Percentiles rank a stretch among this genome's conserved stretches.
Evolutionary conservation across 2,329 filamentous ascomycete genomes (phyloP).

Genomic region (Hymenotorrendiella dingleyae): DNA sequence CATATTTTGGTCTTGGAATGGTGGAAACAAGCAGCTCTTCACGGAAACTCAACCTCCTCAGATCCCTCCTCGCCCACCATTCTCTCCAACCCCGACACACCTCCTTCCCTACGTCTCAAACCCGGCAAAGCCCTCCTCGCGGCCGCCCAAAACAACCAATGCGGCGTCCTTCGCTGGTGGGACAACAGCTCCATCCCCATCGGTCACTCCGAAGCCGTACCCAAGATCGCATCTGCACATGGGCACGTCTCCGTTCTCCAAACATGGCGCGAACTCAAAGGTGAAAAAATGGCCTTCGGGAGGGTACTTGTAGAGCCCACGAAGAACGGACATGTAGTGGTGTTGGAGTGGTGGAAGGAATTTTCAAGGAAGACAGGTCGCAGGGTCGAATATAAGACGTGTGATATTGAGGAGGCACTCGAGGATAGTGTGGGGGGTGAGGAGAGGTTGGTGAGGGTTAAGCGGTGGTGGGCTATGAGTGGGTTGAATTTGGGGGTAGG

Average conservation of each 20-base stretch:
- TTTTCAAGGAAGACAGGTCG: conserved; percentile 48
- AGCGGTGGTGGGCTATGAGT: conserved; percentile 80
- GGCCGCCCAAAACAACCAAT: conserved; percentile 76
- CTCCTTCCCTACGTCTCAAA: conserved; percentile 52
- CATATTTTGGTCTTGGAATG: conserved; percentile 84
- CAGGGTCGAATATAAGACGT: conserved; percentile 86
- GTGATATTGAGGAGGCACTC: conserved; percentile 89
- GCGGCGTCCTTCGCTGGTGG: conserved; percentile 81
- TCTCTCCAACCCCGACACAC: conserved; percentile 15
- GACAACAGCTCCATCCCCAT: conserved; percentile 73
- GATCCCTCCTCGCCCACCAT: too few species aligned
- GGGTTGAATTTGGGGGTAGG: conserved; percentile 63
- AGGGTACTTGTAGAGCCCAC: conserved; percentile 83
- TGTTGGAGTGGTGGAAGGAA: conserved; percentile 88
- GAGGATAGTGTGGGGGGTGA: conserved; percentile 68
- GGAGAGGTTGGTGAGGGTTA: conserved; percentile 62
- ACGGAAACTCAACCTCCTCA: conserved; percentile 41
- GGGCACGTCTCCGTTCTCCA: conserved; percentile 80
- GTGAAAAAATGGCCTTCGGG: conserved; percentile 73
- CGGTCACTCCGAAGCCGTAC: conserved; percentile 73
- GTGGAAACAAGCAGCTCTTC: conserved; percentile 72
- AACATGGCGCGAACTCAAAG: conserved; percentile 71
- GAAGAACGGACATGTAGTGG: conserved; percentile 75
- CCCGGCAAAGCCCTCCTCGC: conserved; percentile 80
- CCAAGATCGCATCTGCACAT: conserved; percentile 77